A percentile compares a stretch with the other conserved stretches of the same genome.
Conservation (phyloP, 2,329 filamentous ascomycete species). For the Xylaria sp. region DNA sequence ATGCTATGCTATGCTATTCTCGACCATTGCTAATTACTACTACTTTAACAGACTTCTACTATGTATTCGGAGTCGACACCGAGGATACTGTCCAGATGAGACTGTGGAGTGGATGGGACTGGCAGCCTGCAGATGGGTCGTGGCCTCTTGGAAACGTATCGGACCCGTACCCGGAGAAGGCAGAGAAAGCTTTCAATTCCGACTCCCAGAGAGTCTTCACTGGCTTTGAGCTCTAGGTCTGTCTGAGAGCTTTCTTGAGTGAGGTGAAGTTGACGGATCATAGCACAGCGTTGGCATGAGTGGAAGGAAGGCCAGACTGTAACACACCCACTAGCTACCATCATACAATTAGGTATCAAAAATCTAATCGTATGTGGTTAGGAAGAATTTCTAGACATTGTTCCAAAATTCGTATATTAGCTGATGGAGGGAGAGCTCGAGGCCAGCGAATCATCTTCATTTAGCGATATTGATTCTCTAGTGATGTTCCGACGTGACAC, state of each 20-base stretch:
- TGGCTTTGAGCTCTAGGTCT: constrained; percentile 1
- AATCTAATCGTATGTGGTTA: background rate
- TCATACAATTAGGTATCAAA: background rate
- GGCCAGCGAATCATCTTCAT: background rate
- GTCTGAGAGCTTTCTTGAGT: background rate
- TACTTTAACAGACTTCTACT: constrained; percentile 26
- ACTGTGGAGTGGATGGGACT: constrained; percentile 31
- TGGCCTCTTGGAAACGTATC: constrained; percentile 31
- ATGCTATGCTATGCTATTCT: too few species aligned
- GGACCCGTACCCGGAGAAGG: constrained; percentile 7
- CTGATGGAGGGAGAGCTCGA: background rate
- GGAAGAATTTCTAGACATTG: background rate
- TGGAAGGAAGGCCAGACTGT: background rate
- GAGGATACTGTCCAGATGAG: constrained; percentile 21
- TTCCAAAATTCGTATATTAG: background rate
- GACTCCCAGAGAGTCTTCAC: background rate
- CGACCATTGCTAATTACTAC: background rate
- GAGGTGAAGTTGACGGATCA: constrained; percentile 22
- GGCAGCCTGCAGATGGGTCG: constrained; percentile 27
- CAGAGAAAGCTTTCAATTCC: background rate
- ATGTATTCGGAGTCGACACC: constrained; percentile 29
- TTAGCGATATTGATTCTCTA: too few species aligned
- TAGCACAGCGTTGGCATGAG: background rate
- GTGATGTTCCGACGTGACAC: background rate
- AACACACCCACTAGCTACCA: background rate